Evolutionary conservation across 768 basidiomycete species (phyloP), one percentile per base, ranked within the genome.

Genomic region (Pisolithus marmoratus): DNA sequence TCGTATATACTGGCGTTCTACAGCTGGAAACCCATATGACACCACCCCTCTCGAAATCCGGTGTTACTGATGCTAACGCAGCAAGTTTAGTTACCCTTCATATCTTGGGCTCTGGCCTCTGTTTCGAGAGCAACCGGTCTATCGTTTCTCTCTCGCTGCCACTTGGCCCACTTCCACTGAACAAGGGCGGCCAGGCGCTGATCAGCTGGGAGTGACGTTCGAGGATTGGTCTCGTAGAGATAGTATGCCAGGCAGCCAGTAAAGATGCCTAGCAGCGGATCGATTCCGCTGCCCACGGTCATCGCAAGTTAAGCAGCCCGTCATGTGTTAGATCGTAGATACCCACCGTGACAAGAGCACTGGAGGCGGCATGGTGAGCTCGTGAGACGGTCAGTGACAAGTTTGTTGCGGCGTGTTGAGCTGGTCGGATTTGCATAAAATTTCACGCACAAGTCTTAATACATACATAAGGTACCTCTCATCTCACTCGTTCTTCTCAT

Each of bases 161-260:
- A 74, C 58, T 79, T 80, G 5, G 65, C 69, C 73, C 78, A 81
- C 67, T 87, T 92, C 88, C 89, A 90, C 36, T 63, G 69, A 23
- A 84, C 44, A 19, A 92, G 77, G 26, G 74, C 66, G 5, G 62
- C 41, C 31, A 93, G 67, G 44, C 75, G 76, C 53, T 86, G 72
- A 6, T 83, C 80, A 23, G 74, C 69, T 0, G 78, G 71, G 15
- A 82, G 73, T 8, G 78, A 82, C 4, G 83, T 87, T 37, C 90
- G 81, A 5, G 90, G 90, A 66, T 92, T 81, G 26, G 74, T 84
- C 64, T 93, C 90, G 65, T 87, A 80, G 36, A 93, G 79, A 64
- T 88, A 83, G 65, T 83, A 92, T 5, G 90, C 90, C 40, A 90
- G 67, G 38, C 80, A 65, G 12, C 90, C 90, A 2, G 89, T 90